Conservation (phyloP, 768 basidiomycete species). For the Hortiboletus flavorubellus region DNA sequence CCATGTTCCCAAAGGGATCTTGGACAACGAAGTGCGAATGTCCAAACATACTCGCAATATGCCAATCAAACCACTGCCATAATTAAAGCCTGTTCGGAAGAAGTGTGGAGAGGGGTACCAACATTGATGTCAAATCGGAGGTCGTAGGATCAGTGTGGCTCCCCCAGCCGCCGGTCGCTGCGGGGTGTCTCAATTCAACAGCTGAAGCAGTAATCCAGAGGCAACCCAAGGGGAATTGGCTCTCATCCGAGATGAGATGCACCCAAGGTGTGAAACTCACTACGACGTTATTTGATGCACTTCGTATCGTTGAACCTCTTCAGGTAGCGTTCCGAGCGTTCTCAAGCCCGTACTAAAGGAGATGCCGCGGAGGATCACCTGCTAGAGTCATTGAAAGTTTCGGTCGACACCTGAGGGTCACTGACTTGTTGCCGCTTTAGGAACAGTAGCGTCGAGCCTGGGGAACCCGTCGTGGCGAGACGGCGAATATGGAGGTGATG, state of each 20-base stretch:
- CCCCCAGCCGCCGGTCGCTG: background rate
- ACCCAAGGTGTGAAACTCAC: conserved; percentile 7
- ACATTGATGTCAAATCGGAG: background rate
- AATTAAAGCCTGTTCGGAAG: background rate
- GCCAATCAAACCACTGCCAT: background rate
- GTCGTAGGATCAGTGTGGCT: background rate
- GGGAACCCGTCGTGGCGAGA: background rate
- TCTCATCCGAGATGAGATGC: background rate
- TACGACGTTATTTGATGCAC: background rate
- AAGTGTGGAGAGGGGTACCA: background rate
- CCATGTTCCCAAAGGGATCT: conserved; percentile 5
- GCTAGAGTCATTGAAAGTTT: background rate
- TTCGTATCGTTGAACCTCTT: background rate
- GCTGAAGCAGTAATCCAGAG: background rate
- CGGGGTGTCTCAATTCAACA: background rate
- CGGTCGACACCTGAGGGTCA: background rate
- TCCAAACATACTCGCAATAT: conserved; percentile 15
- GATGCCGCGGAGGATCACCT: background rate
- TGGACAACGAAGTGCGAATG: conserved; percentile 7
- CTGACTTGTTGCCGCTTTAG: conserved; percentile 12
- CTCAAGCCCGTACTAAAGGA: background rate
- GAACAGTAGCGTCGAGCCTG: background rate
- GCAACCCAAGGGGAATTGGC: background rate
- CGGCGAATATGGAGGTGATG: background rate
- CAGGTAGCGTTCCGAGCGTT: background rate